Evolutionary conservation across 768 basidiomycete species (phyloP).

Genomic region (Lactarius akahatsu): DNA sequence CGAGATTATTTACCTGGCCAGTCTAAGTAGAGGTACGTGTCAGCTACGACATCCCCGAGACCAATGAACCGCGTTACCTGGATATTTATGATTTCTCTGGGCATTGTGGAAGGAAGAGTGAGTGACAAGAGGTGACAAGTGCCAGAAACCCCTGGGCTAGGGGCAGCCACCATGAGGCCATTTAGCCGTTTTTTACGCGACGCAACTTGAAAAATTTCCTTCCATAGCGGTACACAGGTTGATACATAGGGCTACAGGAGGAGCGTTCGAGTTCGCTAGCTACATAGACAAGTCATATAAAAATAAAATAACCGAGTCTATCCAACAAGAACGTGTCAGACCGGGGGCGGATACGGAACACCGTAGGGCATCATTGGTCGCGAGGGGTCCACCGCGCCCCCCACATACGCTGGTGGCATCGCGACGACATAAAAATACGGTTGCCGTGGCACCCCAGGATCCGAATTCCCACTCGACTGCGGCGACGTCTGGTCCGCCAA

Average conservation of each 20-base stretch:
- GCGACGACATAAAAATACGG: slow-evolving; percentile 25
- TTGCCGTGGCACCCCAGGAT: slow-evolving; percentile 15
- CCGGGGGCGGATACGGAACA: slow-evolving; percentile 3
- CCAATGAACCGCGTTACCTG: slow-evolving; percentile 47
- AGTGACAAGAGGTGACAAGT: slow-evolving; percentile 2
- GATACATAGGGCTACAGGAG: slow-evolving; percentile 5
- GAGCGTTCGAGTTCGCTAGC: neutral
- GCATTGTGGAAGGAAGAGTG: slow-evolving; percentile 43
- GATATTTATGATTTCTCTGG: slow-evolving; percentile 80
- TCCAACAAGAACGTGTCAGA: slow-evolving; percentile 6
- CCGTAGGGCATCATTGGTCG: slow-evolving; percentile 9
- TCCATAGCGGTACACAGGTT: neutral
- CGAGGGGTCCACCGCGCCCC: slow-evolving; percentile 7
- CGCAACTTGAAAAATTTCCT: neutral
- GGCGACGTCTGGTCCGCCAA: slow-evolving; percentile 7
- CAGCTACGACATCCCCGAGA: neutral
- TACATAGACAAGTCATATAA: slow-evolving; percentile 3
- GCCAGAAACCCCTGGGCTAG: slow-evolving; percentile 6
- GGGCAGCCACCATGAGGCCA: slow-evolving; percentile 20
- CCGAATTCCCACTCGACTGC: slow-evolving; percentile 12
- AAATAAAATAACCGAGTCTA: slow-evolving; percentile 14
- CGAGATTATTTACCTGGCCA: slow-evolving; percentile 58
- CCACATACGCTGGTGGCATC: slow-evolving; percentile 19
- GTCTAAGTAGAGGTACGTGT: slow-evolving; percentile 43
- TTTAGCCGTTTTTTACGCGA: slow-evolving; percentile 14